Evolutionary conservation across 306 rosid species (phyloP).

Genomic region (Purshia tridentata): DNA sequence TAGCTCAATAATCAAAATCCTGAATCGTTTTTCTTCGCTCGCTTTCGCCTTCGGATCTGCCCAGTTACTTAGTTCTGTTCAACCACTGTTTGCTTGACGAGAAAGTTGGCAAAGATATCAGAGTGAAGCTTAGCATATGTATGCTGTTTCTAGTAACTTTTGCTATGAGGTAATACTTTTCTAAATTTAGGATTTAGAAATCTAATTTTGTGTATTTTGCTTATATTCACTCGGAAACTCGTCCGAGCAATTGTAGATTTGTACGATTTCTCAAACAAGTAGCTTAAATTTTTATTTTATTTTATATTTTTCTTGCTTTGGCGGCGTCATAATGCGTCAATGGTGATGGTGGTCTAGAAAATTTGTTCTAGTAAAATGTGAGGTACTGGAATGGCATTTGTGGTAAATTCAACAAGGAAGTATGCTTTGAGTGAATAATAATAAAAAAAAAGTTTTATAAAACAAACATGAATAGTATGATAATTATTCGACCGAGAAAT

Average conservation of each 20-base stretch:
- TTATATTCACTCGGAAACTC: not conserved
- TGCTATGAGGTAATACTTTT: not conserved
- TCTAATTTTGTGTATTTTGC: not conserved
- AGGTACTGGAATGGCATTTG: not conserved
- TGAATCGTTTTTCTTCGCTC: not conserved
- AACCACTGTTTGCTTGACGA: slow-evolving; percentile 23
- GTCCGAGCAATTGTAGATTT: not conserved
- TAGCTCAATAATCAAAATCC: not conserved
- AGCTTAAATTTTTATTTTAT: not conserved
- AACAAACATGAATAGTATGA: not conserved
- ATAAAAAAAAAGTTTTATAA: not conserved
- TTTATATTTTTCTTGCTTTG: not conserved
- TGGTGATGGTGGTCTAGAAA: not conserved
- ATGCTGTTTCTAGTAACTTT: not conserved
- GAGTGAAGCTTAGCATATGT: not conserved
- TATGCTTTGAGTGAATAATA: slow-evolving; percentile 21
- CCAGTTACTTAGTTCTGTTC: slow-evolving; percentile 2
- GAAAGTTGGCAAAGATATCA: not conserved
- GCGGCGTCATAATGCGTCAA: too few relatives aligned
- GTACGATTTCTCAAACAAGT: not conserved
- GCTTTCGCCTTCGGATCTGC: slow-evolving; percentile 46
- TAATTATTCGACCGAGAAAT: slow-evolving; percentile 12
- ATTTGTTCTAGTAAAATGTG: not conserved
- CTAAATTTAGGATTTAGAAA: not conserved
- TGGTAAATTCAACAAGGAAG: not conserved